These are phyloP conservation scores for Castanea mollissima DNA, from an alignment of 306 rosid species.

Conservation along the genomic window DNA sequence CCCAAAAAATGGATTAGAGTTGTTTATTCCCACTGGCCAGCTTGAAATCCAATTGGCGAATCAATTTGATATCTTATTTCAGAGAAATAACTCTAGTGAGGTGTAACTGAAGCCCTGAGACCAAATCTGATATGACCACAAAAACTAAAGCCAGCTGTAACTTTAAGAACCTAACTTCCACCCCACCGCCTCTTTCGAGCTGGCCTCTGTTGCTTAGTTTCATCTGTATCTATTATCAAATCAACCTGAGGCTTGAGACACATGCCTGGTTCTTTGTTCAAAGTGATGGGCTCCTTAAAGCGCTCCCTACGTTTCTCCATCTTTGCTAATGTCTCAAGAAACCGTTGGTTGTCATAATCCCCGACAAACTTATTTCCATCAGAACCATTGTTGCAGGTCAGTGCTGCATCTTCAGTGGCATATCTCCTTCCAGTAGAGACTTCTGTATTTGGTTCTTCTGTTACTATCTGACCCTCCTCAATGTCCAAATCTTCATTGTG, in stretches of 20 bases:
- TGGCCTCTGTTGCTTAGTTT: slow-evolving; percentile 53
- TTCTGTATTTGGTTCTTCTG: slow-evolving; percentile 32
- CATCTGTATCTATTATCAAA: slow-evolving; percentile 26
- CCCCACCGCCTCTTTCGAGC: slow-evolving; percentile 68
- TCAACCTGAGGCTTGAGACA: slow-evolving; percentile 33
- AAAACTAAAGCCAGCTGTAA: background rate
- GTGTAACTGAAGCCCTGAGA: background rate
- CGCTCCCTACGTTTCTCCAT: slow-evolving; percentile 87
- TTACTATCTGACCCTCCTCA: slow-evolving; percentile 58
- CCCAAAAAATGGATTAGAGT: background rate
- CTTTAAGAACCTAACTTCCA: slow-evolving; percentile 22
- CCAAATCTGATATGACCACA: background rate
- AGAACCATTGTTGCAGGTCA: slow-evolving; percentile 14
- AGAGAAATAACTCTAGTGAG: background rate
- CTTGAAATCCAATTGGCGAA: background rate
- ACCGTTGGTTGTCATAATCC: slow-evolving; percentile 44
- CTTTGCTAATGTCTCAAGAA: slow-evolving; percentile 62
- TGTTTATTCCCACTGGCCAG: background rate
- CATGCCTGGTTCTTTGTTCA: slow-evolving; percentile 46
- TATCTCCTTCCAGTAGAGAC: slow-evolving; percentile 25
- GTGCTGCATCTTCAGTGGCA: slow-evolving; percentile 28
- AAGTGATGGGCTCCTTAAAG: slow-evolving; percentile 56
- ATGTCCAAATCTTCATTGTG: slow-evolving; percentile 39
- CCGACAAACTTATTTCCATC: slow-evolving; percentile 14
- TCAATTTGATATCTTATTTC: too few species aligned